Base-by-base conservation (phyloP, 768 basidiomycete species). In the Russula vinacea region DNA sequence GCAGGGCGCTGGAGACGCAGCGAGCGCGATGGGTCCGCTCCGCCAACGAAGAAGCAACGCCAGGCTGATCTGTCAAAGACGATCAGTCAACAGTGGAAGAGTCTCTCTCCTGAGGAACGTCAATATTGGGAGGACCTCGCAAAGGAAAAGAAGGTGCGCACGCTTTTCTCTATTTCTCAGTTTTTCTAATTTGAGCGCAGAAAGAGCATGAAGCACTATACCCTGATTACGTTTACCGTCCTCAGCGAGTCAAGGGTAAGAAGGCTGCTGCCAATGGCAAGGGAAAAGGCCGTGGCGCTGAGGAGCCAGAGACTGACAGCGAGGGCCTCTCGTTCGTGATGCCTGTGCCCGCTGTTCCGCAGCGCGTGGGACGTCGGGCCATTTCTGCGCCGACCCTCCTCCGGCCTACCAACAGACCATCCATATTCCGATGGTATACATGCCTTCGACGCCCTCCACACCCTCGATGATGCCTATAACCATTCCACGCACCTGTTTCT, bases 11-110 rank as follows among this genome's bases (percentile, higher is more conserved):
- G 76, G 67, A 45, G 73, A 71, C 33, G 66, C 65, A 14, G 63
- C 32, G 65, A 68, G 49, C 65, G 61, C 44, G 64, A 60, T 47
- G 65, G 42, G 57, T 35, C 65, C 3, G 56, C 62, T 5, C 68
- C 64, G 2, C 79, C 83, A 5, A 73, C 81, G 16, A 90, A 89
- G 83, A 89, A 89, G 73, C 85, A 87, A 73, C 84, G 88, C 53
- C 85, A 86, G 74, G 85, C 89, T 10, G 88, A 90, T 77, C 83
- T 92, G 47, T 88, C 88, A 47, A 91, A 91, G 79, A 85, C 84
- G 35, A 90, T 91, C 75, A 87, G 86, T 70, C 86, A 87, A 76
- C 85, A 88, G 76, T 91, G 89, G 89, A 89, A 88, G 76, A 73
- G 79, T 32, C 81, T 91, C 58, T 71, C 83, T 14, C 55, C 81